These are phyloP conservation scores for Backusella mclennaniae DNA, from an alignment of 192 early-diverging fungal genomes.

Conservation along the genomic window DNA sequence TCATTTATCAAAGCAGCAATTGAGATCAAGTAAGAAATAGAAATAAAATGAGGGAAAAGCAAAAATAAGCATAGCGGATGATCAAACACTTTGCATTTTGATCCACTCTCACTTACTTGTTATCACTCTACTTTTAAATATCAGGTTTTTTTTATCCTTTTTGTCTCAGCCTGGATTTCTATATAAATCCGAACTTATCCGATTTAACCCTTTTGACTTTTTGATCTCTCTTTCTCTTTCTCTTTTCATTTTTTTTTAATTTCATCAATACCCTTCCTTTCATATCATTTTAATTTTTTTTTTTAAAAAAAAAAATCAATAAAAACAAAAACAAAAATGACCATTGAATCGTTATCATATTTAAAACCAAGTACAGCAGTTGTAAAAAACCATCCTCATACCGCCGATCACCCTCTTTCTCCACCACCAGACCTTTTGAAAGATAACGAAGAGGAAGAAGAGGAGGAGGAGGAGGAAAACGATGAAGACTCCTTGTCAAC, in stretches of 20 bases:
- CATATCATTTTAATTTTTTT: not conserved
- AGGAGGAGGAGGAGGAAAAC: constrained; percentile 1
- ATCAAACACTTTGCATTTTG: not conserved
- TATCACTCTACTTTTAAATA: not conserved
- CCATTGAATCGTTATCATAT: not conserved
- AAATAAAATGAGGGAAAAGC: not conserved
- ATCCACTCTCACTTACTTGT: not conserved
- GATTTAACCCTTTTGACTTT: constrained; percentile 13
- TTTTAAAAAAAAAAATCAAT: not conserved
- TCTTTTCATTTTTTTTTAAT: not conserved
- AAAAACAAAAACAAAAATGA: not conserved
- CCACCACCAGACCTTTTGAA: constrained; percentile 25
- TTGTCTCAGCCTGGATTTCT: not conserved
- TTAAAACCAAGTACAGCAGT: not conserved
- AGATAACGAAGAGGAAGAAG: constrained; percentile 36
- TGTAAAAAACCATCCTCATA: not conserved
- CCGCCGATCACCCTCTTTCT: not conserved
- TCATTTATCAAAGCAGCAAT: not conserved
- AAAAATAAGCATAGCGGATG: constrained; percentile 8
- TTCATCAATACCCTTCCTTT: not conserved
- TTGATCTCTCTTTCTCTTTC: not conserved
- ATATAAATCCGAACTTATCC: constrained; percentile 5
- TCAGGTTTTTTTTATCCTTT: constrained; percentile 10
- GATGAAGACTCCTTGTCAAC: constrained; percentile 1
- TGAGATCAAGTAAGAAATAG: not conserved